Percentiles rank a stretch among this genome's conserved stretches.
These are phyloP conservation scores for Exutisphaerella laricina DNA, from an alignment of 2,329 filamentous ascomycete genomes.

Conservation along the genomic window DNA sequence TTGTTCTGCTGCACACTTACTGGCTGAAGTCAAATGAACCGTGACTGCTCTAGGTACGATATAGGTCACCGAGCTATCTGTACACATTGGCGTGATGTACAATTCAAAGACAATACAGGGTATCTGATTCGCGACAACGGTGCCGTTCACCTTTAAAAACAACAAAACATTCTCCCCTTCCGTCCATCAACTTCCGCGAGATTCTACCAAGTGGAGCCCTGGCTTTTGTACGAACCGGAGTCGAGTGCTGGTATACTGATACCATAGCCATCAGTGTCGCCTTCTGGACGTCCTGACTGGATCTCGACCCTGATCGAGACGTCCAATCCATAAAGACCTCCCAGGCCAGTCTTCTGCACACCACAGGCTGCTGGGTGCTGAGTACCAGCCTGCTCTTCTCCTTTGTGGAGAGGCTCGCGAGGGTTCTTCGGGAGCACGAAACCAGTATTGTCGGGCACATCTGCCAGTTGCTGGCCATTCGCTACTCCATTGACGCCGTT, in stretches of 20 bases:
- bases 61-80: too few species aligned
- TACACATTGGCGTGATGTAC: too few species aligned
- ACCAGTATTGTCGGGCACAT: constrained; percentile 36
- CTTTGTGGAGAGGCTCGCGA: constrained; percentile 65
- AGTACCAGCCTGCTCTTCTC: constrained; percentile 74
- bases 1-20: too few species aligned
- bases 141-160: background rate
- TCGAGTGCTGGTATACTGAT: constrained; percentile 44
- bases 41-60: too few species aligned
- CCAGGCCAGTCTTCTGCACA: constrained; percentile 38
- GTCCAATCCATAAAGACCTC: constrained; percentile 43
- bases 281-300: constrained; percentile 39
- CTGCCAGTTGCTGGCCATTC: constrained; percentile 12
- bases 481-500: constrained; percentile 14
- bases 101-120: constrained; percentile 1
- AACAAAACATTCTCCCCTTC: background rate
- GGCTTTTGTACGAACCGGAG: constrained; percentile 21
- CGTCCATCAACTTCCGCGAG: constrained; percentile 3
- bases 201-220: constrained; percentile 27
- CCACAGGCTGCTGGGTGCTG: constrained; percentile 63
- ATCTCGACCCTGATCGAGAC: constrained; percentile 47
- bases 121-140: too few species aligned
- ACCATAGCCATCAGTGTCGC: constrained; percentile 47
- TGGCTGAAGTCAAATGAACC: too few species aligned
- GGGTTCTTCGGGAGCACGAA: constrained; percentile 47